These are phyloP conservation scores for Ananas comosus DNA, from an alignment of 176 grass and related monocot genomes.

Conservation along the genomic window DNA sequence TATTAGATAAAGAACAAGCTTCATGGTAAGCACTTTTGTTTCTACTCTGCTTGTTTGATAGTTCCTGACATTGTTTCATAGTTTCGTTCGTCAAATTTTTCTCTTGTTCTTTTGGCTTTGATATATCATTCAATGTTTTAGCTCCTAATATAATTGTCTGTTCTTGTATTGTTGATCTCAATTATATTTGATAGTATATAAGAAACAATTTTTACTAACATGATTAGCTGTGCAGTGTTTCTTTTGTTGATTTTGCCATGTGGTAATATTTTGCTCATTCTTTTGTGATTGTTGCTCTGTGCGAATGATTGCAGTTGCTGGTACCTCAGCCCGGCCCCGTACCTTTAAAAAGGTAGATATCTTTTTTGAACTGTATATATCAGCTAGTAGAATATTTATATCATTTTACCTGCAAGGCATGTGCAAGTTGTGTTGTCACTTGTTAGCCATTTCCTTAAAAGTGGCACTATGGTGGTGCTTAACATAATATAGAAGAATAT, in stretches of 20 bases:
- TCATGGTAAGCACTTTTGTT: too few relatives aligned
- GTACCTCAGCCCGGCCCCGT: slow-evolving; percentile 10
- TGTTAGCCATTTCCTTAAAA: background rate
- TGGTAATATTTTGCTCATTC: background rate
- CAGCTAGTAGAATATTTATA: background rate
- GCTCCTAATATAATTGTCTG: too few relatives aligned
- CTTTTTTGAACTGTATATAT: background rate
- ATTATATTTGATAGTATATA: too few relatives aligned
- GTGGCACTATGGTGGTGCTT: background rate
- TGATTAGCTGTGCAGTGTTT: background rate
- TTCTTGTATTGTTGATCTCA: too few relatives aligned
- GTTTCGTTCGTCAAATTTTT: too few relatives aligned
- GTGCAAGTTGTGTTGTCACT: background rate
- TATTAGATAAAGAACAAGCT: too few relatives aligned
- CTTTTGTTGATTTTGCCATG: background rate
- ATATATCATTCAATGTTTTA: too few relatives aligned
- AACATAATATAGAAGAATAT: background rate
- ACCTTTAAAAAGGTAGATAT: slow-evolving; percentile 4
- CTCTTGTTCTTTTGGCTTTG: too few relatives aligned
- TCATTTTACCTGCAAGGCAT: background rate
- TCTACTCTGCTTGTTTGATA: too few relatives aligned
- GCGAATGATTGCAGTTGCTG: slow-evolving; percentile 11
- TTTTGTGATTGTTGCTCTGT: background rate
- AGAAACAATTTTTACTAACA: background rate
- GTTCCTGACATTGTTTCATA: too few relatives aligned